Evolutionary conservation across 345 rosid genomes (phyloP).

Genomic region (Hirschfeldia incana): DNA sequence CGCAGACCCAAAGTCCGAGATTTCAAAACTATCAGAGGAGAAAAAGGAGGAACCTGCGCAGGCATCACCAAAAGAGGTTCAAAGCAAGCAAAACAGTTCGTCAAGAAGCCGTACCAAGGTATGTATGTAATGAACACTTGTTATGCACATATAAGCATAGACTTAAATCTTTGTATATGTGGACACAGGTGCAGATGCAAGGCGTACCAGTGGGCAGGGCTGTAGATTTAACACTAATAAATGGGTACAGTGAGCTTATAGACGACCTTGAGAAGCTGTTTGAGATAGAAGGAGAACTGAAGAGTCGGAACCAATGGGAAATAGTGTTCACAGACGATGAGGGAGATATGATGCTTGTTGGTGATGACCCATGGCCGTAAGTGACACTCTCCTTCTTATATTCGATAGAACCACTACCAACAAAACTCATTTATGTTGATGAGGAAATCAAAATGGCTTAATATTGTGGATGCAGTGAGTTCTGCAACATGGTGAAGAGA

Average conservation of each 20-base stretch:
- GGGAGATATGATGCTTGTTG: constrained; percentile 95
- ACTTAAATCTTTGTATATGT: not conserved
- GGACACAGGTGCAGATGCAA: constrained; percentile 87
- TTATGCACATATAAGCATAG: not conserved
- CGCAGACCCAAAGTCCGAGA: constrained; percentile 56
- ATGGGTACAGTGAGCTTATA: constrained; percentile 70
- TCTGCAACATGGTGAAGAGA: constrained; percentile 87
- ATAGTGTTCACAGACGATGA: constrained; percentile 89
- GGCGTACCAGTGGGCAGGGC: constrained; percentile 90
- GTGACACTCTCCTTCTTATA: constrained; percentile 32
- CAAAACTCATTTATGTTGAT: not conserved
- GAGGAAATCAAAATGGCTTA: not conserved
- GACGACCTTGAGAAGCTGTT: constrained; percentile 80
- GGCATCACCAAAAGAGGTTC: constrained; percentile 59
- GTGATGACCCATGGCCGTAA: constrained; percentile 97
- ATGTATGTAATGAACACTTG: constrained; percentile 49
- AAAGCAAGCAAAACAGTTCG: constrained; percentile 54
- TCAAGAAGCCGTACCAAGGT: constrained; percentile 71
- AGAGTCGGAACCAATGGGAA: constrained; percentile 66
- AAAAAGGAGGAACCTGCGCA: constrained; percentile 53
- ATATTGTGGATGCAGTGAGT: constrained; percentile 58
- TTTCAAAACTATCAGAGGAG: constrained; percentile 54
- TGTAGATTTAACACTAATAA: constrained; percentile 64
- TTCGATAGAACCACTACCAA: not conserved
- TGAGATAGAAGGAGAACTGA: constrained; percentile 69